Conservation (phyloP, 441 rosid genomes). For the Syzygium malaccense region DNA sequence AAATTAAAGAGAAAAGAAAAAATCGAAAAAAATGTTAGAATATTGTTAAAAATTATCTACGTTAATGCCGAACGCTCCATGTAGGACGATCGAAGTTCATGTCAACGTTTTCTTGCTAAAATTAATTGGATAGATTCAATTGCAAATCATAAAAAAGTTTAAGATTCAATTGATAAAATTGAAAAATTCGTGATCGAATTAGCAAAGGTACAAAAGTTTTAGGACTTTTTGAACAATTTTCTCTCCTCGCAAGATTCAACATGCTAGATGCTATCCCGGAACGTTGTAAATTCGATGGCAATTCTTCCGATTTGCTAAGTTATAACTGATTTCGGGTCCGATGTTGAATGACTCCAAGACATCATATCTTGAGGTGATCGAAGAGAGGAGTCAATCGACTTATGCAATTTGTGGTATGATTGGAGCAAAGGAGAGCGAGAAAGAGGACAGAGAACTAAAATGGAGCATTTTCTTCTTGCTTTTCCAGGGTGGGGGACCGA, state of each 20-base stretch:
- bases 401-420: not conserved
- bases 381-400: not conserved
- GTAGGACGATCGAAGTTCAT: no score
- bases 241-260: not conserved
- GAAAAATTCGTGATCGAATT: fast-evolving
- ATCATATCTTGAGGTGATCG: not conserved
- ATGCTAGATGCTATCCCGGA: not conserved
- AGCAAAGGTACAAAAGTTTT: no score
- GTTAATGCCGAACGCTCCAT: fast-evolving
- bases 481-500: not conserved
- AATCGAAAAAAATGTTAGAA: no score
- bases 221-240: no score
- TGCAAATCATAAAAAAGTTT: no score
- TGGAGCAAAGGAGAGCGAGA: not conserved
- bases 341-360: not conserved
- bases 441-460: not conserved
- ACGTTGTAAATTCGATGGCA: not conserved
- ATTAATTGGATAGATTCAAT: fast-evolving
- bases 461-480: not conserved
- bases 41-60: fast-evolving
- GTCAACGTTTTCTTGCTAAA: no score
- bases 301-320: not conserved
- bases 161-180: no score
- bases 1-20: no score
- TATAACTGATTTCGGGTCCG: not conserved